Percentiles rank a stretch among this genome's conserved stretches.
phyloP scores from a whole-genome alignment of 2,329 filamentous ascomycete species.

The Neonectria ditissima region DNA sequence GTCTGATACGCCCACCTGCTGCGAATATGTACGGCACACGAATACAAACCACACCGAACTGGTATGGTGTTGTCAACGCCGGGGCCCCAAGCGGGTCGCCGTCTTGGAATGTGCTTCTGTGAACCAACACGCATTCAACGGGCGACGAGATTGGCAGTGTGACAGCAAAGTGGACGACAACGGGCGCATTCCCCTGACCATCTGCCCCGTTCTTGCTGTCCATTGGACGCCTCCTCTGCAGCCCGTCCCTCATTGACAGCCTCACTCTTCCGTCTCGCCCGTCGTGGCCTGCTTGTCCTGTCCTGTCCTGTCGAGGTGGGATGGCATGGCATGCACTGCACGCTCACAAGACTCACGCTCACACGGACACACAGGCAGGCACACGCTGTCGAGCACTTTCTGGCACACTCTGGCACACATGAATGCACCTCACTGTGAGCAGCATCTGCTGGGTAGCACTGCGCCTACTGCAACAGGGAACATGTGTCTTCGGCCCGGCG shows the following conservation, averaged over 20 bases:
- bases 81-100: background rate
- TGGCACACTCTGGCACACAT: constrained; percentile 22
- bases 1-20: constrained; percentile 8
- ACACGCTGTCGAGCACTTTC: constrained; percentile 7
- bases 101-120: constrained; percentile 22
- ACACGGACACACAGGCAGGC: constrained; percentile 30
- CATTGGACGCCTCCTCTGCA: constrained; percentile 41
- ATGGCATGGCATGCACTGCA: background rate
- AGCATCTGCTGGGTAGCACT: constrained; percentile 39
- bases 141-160: constrained; percentile 39
- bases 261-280: constrained; percentile 29
- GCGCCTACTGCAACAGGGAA: constrained; percentile 33
- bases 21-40: background rate
- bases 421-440: constrained; percentile 35
- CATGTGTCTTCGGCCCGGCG: constrained; percentile 32
- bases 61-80: constrained; percentile 4
- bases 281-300: constrained; percentile 28
- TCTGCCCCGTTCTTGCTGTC: constrained; percentile 10
- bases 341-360: constrained; percentile 26
- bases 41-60: constrained; percentile 2
- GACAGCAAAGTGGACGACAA: constrained; percentile 34
- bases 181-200: constrained; percentile 35
- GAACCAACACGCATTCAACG: constrained; percentile 38
- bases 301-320: too few species aligned
- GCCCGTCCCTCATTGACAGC: constrained; percentile 40